Percentiles rank a stretch among this genome's conserved stretches.
Conservation (phyloP, 352 stramenopile species). For the Thalassiosira ordinaria region DNA sequence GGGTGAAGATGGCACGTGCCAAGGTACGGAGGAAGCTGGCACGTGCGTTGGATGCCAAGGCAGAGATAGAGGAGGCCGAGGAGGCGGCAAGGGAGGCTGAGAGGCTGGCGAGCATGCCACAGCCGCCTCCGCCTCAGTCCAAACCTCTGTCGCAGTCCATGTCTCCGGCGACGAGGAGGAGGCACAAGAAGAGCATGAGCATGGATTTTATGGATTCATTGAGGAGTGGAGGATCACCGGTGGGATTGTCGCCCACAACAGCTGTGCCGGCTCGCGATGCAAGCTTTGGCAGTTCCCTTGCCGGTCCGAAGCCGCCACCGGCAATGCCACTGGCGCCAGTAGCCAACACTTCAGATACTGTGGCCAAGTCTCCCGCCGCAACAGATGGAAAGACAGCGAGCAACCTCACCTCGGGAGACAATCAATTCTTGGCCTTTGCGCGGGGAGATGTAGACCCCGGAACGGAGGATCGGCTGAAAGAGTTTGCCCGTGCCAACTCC, state of each 20-base stretch:
- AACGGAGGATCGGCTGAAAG: no score
- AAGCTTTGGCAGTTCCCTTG: no score
- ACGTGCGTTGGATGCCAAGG: slow-evolving; percentile 6
- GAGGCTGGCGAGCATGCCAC: neutral
- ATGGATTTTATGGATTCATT: slow-evolving; percentile 28
- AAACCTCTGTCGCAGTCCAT: neutral
- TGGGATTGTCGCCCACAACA: no score
- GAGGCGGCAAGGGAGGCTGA: neutral
- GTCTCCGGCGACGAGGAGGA: slow-evolving; percentile 5
- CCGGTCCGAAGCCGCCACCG: no score
- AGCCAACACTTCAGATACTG: no score
- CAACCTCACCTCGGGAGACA: neutral
- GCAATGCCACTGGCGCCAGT: no score
- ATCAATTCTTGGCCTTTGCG: slow-evolving; percentile 55
- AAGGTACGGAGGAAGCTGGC: slow-evolving; percentile 47
- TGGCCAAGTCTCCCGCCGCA: no score
- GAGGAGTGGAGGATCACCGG: neutral
- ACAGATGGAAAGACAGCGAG: no score
- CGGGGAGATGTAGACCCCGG: neutral
- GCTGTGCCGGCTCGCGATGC: no score
- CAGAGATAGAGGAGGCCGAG: neutral
- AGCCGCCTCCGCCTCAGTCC: neutral
- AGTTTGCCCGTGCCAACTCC: no score
- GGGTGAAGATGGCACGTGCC: slow-evolving; percentile 35
- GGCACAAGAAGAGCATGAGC: slow-evolving; percentile 34